Base-by-base conservation (phyloP, 192 early-diverging fungal genomes). In the Bifiguratus adelaidae region DNA sequence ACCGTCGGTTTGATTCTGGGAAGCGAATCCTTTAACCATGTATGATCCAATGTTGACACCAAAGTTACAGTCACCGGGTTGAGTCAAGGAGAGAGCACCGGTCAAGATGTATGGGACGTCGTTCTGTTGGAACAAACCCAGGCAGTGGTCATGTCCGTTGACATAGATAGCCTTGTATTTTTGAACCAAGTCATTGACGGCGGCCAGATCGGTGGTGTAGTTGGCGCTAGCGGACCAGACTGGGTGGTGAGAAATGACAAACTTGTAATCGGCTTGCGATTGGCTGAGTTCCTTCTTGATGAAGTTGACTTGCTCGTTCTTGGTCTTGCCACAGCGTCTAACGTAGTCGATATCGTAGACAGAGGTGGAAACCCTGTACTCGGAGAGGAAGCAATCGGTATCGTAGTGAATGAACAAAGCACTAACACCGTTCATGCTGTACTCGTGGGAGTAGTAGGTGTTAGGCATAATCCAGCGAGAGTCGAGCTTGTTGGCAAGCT, bases 1-100 rank as follows among this genome's bases (percentile, higher is more conserved):
- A 32, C 45, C 45, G 11, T 26, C 45, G 21, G 16, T 19, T 26
- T 20, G 16, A 30, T 19, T 26, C 16, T 20, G 45, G 27, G 22
- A 26, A 12, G 45, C 45, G 22, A 47, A 47, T 15, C 19, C 18
- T 32, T 47, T 47, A 30, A 47, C 26, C 18, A 1, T 30, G 33
- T 30, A 47, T 19, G 25, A 12, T 15, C 45, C 45, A 32, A 47
- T 7, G 13, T 26, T 47, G 19, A 47, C 45, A 30, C 45, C 45
- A 47, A 32, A 30, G 45, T 47, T 47, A 19, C 45, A 47, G 24
- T 47, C 45, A 30, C 45, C 45, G 33, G 45, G 45, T 47, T 47
- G 21, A 30, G 45, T 47, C 24, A 47, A 30, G 22, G 27, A 26
- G 18, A 47, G 25, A 47, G 27, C 45, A 1, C 45, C 45, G 16